Conservation (phyloP, 208 protist species). For the Trypanosoma rangeli region DNA sequence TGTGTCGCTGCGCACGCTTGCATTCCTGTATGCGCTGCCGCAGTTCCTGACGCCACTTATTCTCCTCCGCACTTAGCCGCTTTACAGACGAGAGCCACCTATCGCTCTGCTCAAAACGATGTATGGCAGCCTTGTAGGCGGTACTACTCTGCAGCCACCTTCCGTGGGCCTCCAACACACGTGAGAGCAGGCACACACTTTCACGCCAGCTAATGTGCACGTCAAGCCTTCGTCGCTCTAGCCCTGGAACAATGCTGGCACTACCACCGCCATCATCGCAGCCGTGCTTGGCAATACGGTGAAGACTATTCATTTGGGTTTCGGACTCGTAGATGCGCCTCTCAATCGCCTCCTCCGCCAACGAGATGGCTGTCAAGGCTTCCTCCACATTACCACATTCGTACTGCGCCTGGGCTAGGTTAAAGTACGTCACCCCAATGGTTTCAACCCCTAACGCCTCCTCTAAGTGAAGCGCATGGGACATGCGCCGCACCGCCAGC, state of each 20-base stretch:
- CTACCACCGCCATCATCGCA: neutral
- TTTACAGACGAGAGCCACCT: conserved; percentile 54
- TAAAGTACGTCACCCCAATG: conserved; percentile 82
- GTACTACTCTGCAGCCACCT: conserved; percentile 45
- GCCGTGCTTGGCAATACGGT: conserved; percentile 13
- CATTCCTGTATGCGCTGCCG: conserved; percentile 37
- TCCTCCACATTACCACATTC: conserved; percentile 32
- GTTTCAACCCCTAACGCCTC: conserved; percentile 48
- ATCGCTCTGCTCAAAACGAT: conserved; percentile 59
- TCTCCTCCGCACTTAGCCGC: conserved; percentile 39
- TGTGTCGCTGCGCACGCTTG: conserved; percentile 33
- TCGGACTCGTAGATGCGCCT: conserved; percentile 39
- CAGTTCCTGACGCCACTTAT: conserved; percentile 36
- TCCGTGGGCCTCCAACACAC: conserved; percentile 56
- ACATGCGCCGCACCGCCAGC: conserved; percentile 48
- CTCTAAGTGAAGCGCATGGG: conserved; percentile 51
- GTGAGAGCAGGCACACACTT: conserved; percentile 57
- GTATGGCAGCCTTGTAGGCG: conserved; percentile 39
- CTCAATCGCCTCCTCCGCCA: conserved; percentile 64
- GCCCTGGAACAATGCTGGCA: conserved; percentile 4
- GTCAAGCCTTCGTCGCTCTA: conserved; percentile 15
- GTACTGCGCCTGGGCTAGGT: conserved; percentile 68
- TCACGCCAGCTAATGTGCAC: conserved; percentile 64
- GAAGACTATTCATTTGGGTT: conserved; percentile 25
- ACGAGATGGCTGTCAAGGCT: conserved; percentile 36